Evolutionary conservation across 495 filamentous ascomycete species (phyloP).

Genomic region (Ramalina intermedia): DNA sequence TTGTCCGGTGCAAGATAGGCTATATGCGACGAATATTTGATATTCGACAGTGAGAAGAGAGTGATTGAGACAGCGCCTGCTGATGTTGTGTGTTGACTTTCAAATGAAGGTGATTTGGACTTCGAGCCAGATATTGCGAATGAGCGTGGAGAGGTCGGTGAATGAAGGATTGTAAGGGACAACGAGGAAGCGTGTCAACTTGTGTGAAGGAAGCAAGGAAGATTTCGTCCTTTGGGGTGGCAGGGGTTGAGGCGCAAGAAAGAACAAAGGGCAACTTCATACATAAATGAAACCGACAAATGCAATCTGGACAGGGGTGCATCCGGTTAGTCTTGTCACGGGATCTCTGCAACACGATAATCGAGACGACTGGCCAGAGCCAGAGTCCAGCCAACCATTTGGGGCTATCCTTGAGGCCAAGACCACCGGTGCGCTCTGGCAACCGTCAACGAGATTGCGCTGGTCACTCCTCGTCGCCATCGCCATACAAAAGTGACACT

Average conservation of each 20-base stretch:
- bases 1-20: background rate
- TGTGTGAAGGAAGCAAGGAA: background rate
- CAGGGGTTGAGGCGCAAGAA: background rate
- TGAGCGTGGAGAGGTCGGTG: background rate
- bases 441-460: background rate
- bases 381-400: background rate
- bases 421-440: background rate
- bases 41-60: background rate
- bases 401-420: background rate
- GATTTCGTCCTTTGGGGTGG: background rate
- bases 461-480: background rate
- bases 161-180: background rate
- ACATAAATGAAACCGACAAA: constrained; percentile 4
- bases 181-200: constrained; percentile 1
- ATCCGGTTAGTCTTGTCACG: background rate
- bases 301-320: background rate
- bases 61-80: background rate
- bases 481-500: no score
- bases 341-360: background rate
- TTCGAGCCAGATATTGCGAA: background rate
- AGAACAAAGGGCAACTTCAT: constrained; percentile 1
- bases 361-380: background rate
- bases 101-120: constrained; percentile 1
- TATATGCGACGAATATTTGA: background rate
- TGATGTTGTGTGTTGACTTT: background rate